A percentile compares a stretch with the other conserved stretches of the same genome.
Conservation (phyloP, 345 rosid genomes). For the Hibiscus syriacus region DNA sequence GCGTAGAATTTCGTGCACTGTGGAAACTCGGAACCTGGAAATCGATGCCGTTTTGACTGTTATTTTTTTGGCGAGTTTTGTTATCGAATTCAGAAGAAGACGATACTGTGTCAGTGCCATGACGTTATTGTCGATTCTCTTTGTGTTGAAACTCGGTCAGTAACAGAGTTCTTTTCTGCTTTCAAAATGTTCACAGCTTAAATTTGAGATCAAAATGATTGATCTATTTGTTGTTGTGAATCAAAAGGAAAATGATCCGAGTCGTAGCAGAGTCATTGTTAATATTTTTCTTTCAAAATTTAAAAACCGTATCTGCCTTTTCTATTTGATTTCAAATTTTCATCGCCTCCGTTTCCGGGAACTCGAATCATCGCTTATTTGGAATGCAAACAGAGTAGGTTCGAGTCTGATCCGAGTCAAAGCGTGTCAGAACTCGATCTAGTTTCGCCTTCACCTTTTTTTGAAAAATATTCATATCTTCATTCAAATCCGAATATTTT, state of each 20-base stretch:
- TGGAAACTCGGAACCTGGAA: neutral
- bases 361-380: neutral
- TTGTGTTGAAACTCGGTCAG: conserved; percentile 9
- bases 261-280: conserved; percentile 12
- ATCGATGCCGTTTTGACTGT: neutral
- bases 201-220: neutral
- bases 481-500: neutral
- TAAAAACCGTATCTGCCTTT: neutral
- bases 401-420: conserved; percentile 7
- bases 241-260: conserved; percentile 6
- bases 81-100: neutral
- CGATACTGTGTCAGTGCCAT: neutral
- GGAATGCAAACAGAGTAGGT: neutral
- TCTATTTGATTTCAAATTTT: neutral
- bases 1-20: neutral
- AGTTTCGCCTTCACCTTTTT: neutral
- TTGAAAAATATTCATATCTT: neutral
- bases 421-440: neutral
- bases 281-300: too few relatives aligned
- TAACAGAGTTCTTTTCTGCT: conserved; percentile 3
- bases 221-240: neutral
- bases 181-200: neutral
- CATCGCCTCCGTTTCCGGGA: neutral
- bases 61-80: neutral
- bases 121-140: neutral